Percentiles rank a stretch among this genome's conserved stretches.
phyloP scores from a whole-genome alignment of 495 filamentous ascomycete genomes.

The Aspergillus ellipticus region DNA sequence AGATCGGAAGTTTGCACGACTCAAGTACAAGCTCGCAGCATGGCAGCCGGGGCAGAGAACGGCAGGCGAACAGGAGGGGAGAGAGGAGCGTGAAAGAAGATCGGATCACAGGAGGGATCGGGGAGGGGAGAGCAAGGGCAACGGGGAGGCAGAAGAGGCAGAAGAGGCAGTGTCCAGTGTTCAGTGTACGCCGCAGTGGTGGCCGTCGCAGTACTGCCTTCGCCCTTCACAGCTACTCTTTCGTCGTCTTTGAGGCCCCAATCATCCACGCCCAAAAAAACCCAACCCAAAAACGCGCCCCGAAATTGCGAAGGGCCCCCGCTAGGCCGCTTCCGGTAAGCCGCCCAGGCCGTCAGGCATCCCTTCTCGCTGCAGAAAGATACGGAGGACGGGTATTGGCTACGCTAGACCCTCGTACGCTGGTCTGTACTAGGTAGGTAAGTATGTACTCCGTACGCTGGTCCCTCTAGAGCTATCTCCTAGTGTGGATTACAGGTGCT shows the following conservation, averaged over 20 bases:
- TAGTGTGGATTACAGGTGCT: no score
- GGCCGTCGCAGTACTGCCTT: no score
- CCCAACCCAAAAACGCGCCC: constrained; percentile 12
- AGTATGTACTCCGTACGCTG: no score
- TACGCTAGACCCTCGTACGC: no score
- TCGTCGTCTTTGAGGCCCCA: not conserved
- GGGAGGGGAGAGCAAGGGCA: not conserved
- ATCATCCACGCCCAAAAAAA: not conserved
- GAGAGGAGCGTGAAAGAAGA: not conserved
- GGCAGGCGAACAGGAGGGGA: constrained; percentile 9
- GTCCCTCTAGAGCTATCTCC: no score
- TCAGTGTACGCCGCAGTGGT: no score
- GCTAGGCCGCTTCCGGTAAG: constrained; percentile 6
- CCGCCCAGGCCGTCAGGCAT: constrained; percentile 7
- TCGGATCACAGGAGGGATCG: not conserved
- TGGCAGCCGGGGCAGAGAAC: constrained; percentile 13
- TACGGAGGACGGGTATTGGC: not conserved
- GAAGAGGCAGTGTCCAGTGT: constrained; percentile 5
- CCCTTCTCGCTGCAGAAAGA: not conserved
- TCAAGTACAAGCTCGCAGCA: constrained; percentile 16
- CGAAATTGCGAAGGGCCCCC: constrained; percentile 2
- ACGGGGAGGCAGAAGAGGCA: not conserved
- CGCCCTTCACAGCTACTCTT: no score
- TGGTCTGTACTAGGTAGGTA: no score
- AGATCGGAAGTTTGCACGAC: constrained; percentile 1